phyloP scores from a whole-genome alignment of 352 stramenopile genomes.

The Pythium phragmitis region DNA sequence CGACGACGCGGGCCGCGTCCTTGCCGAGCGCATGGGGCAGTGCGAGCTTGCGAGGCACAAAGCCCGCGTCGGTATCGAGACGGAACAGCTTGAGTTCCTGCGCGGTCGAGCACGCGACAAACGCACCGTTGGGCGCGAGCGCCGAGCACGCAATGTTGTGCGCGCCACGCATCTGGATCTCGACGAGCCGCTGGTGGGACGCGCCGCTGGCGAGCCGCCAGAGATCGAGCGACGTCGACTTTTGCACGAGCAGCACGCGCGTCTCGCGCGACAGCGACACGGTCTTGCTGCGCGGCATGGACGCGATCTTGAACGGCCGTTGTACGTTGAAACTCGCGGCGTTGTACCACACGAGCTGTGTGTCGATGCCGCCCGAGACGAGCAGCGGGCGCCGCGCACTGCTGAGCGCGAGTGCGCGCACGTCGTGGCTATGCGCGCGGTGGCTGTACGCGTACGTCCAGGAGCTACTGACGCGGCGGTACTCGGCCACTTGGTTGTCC shows the following conservation, averaged over 20 bases:
- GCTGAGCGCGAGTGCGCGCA: slow-evolving; percentile 83
- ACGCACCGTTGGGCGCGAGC: slow-evolving; percentile 81
- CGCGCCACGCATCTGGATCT: slow-evolving; percentile 72
- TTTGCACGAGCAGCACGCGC: slow-evolving; percentile 75
- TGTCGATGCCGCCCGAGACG: slow-evolving; percentile 92
- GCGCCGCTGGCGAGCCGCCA: slow-evolving; percentile 56
- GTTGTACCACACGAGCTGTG: slow-evolving; percentile 91
- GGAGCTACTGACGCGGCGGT: slow-evolving; percentile 51
- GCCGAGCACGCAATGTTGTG: slow-evolving; percentile 85
- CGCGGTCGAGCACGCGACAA: slow-evolving; percentile 85
- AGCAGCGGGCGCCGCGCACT: slow-evolving; percentile 56
- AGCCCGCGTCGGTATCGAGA: slow-evolving; percentile 48
- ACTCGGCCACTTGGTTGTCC: slow-evolving; percentile 91
- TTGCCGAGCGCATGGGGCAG: slow-evolving; percentile 35
- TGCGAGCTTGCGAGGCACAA: slow-evolving; percentile 57
- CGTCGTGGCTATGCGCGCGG: slow-evolving; percentile 89
- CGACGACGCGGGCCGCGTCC: slow-evolving; percentile 59
- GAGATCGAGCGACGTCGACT: slow-evolving; percentile 67
- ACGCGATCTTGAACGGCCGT: slow-evolving; percentile 88
- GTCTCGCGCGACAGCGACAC: slow-evolving; percentile 65
- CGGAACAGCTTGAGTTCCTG: slow-evolving; percentile 89
- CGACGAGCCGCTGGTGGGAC: slow-evolving; percentile 69
- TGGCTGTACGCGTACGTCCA: slow-evolving; percentile 89
- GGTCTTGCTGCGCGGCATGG: slow-evolving; percentile 78
- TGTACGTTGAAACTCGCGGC: slow-evolving; percentile 80